Evolutionary conservation across 345 rosid species (phyloP).

Genomic region (Pelargonium nanum): DNA sequence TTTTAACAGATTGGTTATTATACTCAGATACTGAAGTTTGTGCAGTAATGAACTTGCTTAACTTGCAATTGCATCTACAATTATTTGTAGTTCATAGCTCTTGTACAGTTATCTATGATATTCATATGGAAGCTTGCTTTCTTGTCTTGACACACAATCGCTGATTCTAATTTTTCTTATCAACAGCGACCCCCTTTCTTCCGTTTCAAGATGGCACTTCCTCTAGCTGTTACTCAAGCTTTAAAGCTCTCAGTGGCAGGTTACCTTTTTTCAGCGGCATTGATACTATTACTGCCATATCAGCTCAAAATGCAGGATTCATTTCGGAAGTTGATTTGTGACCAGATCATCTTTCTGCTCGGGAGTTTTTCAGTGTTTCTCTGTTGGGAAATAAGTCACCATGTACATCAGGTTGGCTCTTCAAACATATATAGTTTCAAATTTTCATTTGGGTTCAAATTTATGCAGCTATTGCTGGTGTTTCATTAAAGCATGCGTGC

Average conservation of each 20-base stretch:
- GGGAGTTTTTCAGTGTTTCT: constrained; percentile 54
- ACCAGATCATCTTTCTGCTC: constrained; percentile 42
- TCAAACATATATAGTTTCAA: background rate
- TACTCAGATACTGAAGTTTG: too few relatives aligned
- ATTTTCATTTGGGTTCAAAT: background rate
- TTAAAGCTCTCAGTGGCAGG: constrained; percentile 46
- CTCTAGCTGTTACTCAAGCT: constrained; percentile 40
- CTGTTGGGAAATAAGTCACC: constrained; percentile 83
- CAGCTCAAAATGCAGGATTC: constrained; percentile 28
- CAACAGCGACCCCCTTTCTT: constrained; percentile 69
- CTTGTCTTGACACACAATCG: constrained; percentile 1
- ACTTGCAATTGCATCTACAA: background rate
- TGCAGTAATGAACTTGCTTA: background rate
- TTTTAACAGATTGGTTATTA: too few relatives aligned
- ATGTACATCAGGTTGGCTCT: constrained; percentile 63
- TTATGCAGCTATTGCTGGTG: background rate
- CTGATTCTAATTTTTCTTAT: constrained; percentile 13
- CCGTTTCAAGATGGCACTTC: constrained; percentile 83
- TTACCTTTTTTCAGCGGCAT: constrained; percentile 33
- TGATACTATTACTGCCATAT: constrained; percentile 33
- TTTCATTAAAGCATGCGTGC: background rate
- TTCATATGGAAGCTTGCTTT: background rate
- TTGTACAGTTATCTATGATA: background rate
- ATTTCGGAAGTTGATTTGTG: constrained; percentile 33
- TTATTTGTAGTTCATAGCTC: background rate